Percentiles rank a stretch among this genome's conserved stretches.
These are phyloP conservation scores for Diddensiella transvaalensis DNA, from an alignment of 805 yeast species.

Conservation along the genomic window DNA sequence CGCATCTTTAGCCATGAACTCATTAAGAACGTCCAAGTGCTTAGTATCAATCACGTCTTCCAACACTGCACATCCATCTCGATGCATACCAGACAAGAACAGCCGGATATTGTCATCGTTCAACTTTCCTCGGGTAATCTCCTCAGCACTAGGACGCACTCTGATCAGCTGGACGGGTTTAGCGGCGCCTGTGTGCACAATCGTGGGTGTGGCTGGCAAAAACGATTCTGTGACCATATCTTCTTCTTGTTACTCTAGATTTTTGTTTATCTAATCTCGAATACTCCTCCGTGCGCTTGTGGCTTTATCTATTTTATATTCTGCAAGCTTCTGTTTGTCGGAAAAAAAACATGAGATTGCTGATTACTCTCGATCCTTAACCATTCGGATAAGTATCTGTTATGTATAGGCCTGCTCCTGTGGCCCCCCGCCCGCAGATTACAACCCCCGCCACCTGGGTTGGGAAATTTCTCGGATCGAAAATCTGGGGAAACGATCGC, in stretches of 20 bases:
- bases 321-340: too few species aligned
- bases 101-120: slow-evolving; percentile 9
- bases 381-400: too few species aligned
- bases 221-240: neutral
- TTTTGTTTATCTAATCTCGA: too few species aligned
- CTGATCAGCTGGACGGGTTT: slow-evolving; percentile 8
- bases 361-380: too few species aligned
- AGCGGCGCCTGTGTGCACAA: slow-evolving; percentile 9
- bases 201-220: slow-evolving; percentile 4
- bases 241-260: too few species aligned
- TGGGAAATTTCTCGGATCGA: slow-evolving; percentile 1
- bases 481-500: neutral
- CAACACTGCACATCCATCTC: slow-evolving; percentile 14
- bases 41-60: slow-evolving; percentile 13
- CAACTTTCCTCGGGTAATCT: slow-evolving; percentile 4
- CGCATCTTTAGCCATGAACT: slow-evolving; percentile 14
- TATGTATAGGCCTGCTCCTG: too few species aligned
- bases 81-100: slow-evolving; percentile 14
- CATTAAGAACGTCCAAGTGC: slow-evolving; percentile 11
- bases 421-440: neutral
- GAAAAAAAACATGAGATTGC: too few species aligned
- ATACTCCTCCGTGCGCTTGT: too few species aligned
- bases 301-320: too few species aligned
- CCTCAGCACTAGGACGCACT: slow-evolving; percentile 9
- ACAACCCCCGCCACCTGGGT: neutral